These are phyloP conservation scores for Phialophora expanda DNA, from an alignment of 2,329 filamentous ascomycete genomes.

Conservation along the genomic window DNA sequence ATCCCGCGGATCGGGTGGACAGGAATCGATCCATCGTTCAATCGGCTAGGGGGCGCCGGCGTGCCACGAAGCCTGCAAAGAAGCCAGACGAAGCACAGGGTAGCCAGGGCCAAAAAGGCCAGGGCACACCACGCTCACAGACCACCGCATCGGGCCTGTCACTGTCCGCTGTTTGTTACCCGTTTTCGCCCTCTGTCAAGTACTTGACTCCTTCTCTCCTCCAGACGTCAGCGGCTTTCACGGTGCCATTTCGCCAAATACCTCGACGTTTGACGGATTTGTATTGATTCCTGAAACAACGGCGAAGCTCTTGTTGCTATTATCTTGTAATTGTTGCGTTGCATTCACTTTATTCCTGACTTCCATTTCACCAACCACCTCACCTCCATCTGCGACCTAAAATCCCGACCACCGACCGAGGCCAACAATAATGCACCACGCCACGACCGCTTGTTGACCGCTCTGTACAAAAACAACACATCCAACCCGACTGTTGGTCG, in stretches of 20 bases:
- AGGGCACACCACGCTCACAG: conserved; percentile 11
- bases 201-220: conserved; percentile 11
- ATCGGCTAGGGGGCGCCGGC: conserved; percentile 17
- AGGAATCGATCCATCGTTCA: conserved; percentile 15
- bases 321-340: conserved; percentile 16
- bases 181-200: conserved; percentile 10
- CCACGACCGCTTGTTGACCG: conserved; percentile 33
- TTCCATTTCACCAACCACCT: conserved; percentile 27
- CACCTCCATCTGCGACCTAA: conserved; percentile 9
- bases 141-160: conserved; percentile 14
- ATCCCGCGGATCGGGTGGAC: conserved; percentile 10
- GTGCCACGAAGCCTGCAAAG: conserved; percentile 14
- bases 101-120: background rate
- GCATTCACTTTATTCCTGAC: conserved; percentile 13
- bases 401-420: conserved; percentile 25
- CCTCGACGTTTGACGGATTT: conserved; percentile 16
- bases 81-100: conserved; percentile 8
- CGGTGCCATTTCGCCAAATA: conserved; percentile 21
- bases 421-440: conserved; percentile 30
- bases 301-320: conserved; percentile 12
- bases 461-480: conserved; percentile 33
- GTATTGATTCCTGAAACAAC: conserved; percentile 17
- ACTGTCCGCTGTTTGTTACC: conserved; percentile 12
- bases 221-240: conserved; percentile 28
- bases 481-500: conserved; percentile 16